These are phyloP conservation scores for Astragalus glycyphyllos DNA, from an alignment of 306 rosid genomes.

Conservation along the genomic window DNA sequence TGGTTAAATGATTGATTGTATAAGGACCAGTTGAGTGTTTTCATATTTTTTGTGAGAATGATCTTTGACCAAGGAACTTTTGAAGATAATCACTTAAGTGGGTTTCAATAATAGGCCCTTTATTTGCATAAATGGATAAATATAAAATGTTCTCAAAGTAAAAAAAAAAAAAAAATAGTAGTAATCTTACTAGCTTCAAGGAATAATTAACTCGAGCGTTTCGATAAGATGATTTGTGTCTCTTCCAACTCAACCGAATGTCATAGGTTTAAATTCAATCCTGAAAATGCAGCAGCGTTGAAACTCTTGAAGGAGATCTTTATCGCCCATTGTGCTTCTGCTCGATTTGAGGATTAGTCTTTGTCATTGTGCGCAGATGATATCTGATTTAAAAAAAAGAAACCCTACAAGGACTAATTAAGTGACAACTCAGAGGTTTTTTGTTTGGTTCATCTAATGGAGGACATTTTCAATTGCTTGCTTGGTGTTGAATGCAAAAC, in stretches of 20 bases:
- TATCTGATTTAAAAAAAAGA: too few species aligned
- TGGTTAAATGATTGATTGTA: constrained; percentile 49
- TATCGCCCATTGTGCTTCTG: too few species aligned
- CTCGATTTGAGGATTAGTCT: too few species aligned
- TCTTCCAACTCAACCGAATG: too few species aligned
- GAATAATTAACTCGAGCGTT: too few species aligned
- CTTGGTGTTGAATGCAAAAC: constrained; percentile 44
- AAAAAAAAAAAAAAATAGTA: constrained; percentile 1
- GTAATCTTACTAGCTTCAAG: neutral
- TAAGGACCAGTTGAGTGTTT: constrained; percentile 40
- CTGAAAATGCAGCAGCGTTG: too few species aligned
- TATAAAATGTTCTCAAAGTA: constrained; percentile 24
- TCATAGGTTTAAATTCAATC: too few species aligned
- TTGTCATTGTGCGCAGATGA: too few species aligned
- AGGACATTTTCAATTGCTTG: constrained; percentile 38
- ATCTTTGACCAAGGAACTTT: constrained; percentile 60
- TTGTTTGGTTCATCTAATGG: constrained; percentile 40
- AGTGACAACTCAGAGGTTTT: constrained; percentile 29
- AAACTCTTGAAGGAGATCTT: too few species aligned
- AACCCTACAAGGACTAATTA: constrained; percentile 14
- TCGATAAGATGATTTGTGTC: too few species aligned
- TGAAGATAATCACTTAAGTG: constrained; percentile 48
- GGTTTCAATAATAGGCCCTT: constrained; percentile 59
- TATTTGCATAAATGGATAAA: constrained; percentile 43
- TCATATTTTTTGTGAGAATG: constrained; percentile 37